These are phyloP conservation scores for Aquilaria yunnanensis DNA, from an alignment of 345 rosid genomes.

Conservation along the genomic window DNA sequence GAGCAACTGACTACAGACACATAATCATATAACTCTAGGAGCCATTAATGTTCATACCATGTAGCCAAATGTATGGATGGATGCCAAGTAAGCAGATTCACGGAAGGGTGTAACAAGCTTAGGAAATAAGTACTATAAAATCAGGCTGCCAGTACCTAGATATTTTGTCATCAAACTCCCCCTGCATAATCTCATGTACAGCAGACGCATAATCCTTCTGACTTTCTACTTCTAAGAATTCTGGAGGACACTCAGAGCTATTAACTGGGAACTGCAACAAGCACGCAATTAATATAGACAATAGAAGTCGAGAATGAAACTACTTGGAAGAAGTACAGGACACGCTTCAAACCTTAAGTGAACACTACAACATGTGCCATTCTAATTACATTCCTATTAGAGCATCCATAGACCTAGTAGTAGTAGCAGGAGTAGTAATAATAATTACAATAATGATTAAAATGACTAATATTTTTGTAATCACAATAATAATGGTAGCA, in stretches of 20 bases:
- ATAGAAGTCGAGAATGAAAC: neutral
- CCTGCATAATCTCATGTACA: slow-evolving; percentile 49
- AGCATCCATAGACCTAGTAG: no score
- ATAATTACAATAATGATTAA: no score
- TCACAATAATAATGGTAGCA: no score
- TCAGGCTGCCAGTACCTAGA: slow-evolving; percentile 44
- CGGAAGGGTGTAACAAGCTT: neutral
- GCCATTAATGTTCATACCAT: no score
- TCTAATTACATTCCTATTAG: no score
- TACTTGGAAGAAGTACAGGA: neutral
- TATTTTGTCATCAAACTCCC: slow-evolving; percentile 43
- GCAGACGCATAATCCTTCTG: slow-evolving; percentile 48
- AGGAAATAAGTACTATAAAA: slow-evolving; percentile 9
- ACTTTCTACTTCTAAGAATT: slow-evolving; percentile 51
- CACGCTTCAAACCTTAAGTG: no score
- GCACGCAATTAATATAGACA: slow-evolving; percentile 10
- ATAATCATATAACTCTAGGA: no score
- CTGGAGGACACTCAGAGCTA: slow-evolving; percentile 44
- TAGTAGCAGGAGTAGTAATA: no score
- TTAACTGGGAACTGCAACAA: slow-evolving; percentile 78
- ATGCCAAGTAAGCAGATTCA: neutral
- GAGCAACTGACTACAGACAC: neutral
- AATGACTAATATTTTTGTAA: no score
- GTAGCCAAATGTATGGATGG: no score
- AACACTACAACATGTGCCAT: no score